Conservation (phyloP, 1,139 yeast genomes). For the Candida sp. region DNA sequence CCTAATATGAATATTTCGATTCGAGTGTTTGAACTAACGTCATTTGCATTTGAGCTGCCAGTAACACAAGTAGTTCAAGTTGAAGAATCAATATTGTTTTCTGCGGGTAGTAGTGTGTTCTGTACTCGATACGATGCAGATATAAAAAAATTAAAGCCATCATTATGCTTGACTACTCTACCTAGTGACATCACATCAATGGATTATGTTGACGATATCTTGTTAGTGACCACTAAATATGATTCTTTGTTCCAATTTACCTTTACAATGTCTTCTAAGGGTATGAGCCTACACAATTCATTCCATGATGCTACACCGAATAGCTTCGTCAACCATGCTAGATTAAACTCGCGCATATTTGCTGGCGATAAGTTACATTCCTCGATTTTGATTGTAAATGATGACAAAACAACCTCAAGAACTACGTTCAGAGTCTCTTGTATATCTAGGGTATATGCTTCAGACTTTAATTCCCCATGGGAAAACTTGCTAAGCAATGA, state of each 20-base stretch:
- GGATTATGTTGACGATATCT: slow-evolving; percentile 17
- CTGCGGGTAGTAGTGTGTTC: slow-evolving; percentile 29
- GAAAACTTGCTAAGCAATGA: slow-evolving; percentile 1
- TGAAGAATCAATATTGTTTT: slow-evolving; percentile 28
- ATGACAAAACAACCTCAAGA: slow-evolving; percentile 7
- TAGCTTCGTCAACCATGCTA: slow-evolving; percentile 35
- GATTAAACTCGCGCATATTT: slow-evolving; percentile 21
- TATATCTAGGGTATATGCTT: slow-evolving; percentile 39
- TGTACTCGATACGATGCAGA: slow-evolving; percentile 36
- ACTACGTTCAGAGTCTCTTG: slow-evolving; percentile 24
- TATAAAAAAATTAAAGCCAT: slow-evolving; percentile 34
- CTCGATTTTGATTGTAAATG: slow-evolving; percentile 26
- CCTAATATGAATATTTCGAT: background rate
- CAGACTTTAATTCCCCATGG: slow-evolving; percentile 36
- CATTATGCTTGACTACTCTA: slow-evolving; percentile 22
- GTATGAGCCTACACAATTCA: slow-evolving; percentile 11
- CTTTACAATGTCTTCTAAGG: slow-evolving; percentile 9
- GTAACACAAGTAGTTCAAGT: slow-evolving; percentile 37
- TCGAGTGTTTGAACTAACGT: slow-evolving; percentile 31
- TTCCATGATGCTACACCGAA: slow-evolving; percentile 37
- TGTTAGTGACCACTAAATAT: slow-evolving; percentile 35
- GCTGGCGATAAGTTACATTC: slow-evolving; percentile 45
- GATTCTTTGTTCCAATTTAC: slow-evolving; percentile 36
- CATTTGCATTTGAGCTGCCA: slow-evolving; percentile 33
- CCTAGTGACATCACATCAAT: slow-evolving; percentile 38